Conservation (phyloP, 1,284 basidiomycete genomes). For the Phlebopus sp. region DNA sequence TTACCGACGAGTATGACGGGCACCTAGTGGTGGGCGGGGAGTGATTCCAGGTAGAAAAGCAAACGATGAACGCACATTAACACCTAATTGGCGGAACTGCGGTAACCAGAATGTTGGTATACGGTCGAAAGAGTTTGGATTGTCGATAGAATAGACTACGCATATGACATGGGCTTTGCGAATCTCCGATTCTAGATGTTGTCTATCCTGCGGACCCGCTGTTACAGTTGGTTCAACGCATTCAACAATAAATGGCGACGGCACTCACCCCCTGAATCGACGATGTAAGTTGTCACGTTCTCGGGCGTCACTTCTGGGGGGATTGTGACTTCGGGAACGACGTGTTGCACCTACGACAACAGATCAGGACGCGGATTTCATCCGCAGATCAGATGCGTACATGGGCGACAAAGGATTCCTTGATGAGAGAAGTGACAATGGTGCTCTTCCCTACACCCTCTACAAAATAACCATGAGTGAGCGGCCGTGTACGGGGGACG, state of each 20-base stretch:
- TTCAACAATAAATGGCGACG: slow-evolving; percentile 6
- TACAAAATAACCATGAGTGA: slow-evolving; percentile 30
- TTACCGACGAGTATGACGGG: slow-evolving; percentile 98
- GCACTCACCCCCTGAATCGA: slow-evolving; percentile 86
- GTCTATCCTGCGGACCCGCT: slow-evolving; percentile 78
- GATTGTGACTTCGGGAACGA: slow-evolving; percentile 94
- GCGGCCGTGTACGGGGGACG: slow-evolving; percentile 10
- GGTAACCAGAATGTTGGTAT: slow-evolving; percentile 99
- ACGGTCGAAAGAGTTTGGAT: slow-evolving; percentile 93
- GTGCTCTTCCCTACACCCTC: slow-evolving; percentile 95
- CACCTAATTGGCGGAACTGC: slow-evolving; percentile 92
- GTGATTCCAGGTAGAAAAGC: not conserved
- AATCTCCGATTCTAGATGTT: slow-evolving; percentile 91
- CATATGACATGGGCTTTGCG: slow-evolving; percentile 97
- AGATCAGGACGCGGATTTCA: slow-evolving; percentile 12
- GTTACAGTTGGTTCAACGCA: slow-evolving; percentile 18
- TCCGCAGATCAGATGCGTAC: slow-evolving; percentile 39
- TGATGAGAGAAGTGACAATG: slow-evolving; percentile 93
- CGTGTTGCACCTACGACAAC: slow-evolving; percentile 71
- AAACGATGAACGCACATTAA: slow-evolving; percentile 63
- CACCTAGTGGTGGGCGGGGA: slow-evolving; percentile 51
- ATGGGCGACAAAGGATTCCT: slow-evolving; percentile 88
- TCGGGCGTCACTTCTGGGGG: slow-evolving; percentile 94
- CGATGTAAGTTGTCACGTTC: slow-evolving; percentile 94
- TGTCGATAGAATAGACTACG: slow-evolving; percentile 95